A percentile compares a stretch with the other conserved stretches of the same genome.
Conservation (phyloP, 495 filamentous ascomycete genomes). For the Aspergillus biplanus region DNA sequence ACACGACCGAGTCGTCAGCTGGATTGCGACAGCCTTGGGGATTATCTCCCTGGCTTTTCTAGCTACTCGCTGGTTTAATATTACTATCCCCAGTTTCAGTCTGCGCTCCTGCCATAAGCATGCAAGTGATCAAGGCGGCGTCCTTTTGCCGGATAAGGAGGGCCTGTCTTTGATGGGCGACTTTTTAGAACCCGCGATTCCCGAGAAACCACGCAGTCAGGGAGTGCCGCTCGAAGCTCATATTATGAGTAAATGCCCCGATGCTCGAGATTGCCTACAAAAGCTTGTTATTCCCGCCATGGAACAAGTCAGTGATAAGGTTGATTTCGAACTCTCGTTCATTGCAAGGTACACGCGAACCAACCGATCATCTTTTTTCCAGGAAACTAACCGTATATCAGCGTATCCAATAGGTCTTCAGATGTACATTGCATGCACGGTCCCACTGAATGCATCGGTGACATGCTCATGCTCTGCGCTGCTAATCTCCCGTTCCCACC, state of each 20-base stretch:
- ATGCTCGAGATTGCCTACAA: conserved; percentile 78
- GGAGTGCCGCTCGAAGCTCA: conserved; percentile 84
- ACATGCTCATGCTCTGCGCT: conserved; percentile 93
- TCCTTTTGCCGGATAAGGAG: conserved; percentile 6
- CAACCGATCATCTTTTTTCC: conserved; percentile 4
- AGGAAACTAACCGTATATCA: conserved; percentile 19
- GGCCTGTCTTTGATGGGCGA: conserved; percentile 6
- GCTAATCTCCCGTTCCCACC: conserved; percentile 59
- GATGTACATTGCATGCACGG: conserved; percentile 78
- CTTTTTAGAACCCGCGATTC: neutral
- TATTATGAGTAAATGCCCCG: conserved; percentile 95
- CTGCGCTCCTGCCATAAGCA: conserved; percentile 19
- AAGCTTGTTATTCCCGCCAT: conserved; percentile 85
- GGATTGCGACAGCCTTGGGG: conserved; percentile 23
- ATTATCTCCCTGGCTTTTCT: conserved; percentile 30
- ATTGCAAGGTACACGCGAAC: conserved; percentile 68
- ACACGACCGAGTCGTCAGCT: conserved; percentile 24
- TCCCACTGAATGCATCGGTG: conserved; percentile 86
- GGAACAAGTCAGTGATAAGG: conserved; percentile 77
- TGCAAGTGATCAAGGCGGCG: neutral
- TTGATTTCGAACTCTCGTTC: conserved; percentile 88
- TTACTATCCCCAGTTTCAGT: conserved; percentile 10
- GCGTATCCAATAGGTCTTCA: conserved; percentile 41
- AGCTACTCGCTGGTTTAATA: conserved; percentile 23
- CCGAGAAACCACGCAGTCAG: conserved; percentile 11